phyloP scores from a whole-genome alignment of 225 moss, liverwort and hornwort genomes.

The Thuidium tamariscinum region DNA sequence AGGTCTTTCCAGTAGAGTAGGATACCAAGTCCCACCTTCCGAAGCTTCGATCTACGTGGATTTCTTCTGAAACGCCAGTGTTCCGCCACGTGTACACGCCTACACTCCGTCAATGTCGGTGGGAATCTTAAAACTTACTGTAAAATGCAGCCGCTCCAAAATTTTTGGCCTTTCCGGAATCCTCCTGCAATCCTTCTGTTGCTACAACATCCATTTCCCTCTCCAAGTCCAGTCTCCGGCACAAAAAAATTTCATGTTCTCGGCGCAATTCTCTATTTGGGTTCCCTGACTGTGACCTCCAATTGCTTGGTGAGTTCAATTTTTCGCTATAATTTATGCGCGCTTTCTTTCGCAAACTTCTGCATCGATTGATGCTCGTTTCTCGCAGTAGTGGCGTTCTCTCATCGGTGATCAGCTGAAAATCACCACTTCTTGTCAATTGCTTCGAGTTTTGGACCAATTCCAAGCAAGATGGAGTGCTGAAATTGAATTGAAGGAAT shows the following conservation, averaged over 20 bases:
- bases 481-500: neutral
- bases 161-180: too few species aligned
- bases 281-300: neutral
- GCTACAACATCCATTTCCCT: neutral
- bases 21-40: neutral
- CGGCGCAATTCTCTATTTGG: neutral
- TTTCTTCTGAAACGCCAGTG: neutral
- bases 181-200: neutral
- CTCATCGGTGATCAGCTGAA: neutral
- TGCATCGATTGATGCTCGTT: neutral
- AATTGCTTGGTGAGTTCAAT: neutral
- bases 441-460: neutral
- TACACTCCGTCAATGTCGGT: neutral
- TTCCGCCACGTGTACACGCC: neutral
- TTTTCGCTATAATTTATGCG: neutral
- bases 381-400: neutral
- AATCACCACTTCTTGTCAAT: neutral
- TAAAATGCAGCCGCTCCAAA: neutral
- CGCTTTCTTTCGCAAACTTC: neutral
- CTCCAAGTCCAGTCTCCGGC: neutral
- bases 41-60: neutral
- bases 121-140: neutral
- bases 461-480: neutral
- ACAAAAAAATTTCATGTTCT: neutral
- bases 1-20: neutral